Conservation (phyloP, 2,329 filamentous ascomycete species). For the Paracamarosporium sp. region DNA sequence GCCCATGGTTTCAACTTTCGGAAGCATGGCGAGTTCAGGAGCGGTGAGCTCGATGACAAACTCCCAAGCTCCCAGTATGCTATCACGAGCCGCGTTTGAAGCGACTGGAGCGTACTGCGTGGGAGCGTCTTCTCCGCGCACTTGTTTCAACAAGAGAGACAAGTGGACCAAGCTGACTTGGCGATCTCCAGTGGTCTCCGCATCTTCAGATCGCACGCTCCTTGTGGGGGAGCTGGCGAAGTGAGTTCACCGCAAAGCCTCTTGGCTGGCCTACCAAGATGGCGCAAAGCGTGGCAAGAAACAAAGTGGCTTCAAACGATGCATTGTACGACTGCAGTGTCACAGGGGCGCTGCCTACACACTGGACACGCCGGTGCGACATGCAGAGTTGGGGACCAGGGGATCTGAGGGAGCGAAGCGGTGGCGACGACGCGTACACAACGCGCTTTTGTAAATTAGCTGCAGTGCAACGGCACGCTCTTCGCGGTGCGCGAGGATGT, state of each 20-base stretch:
- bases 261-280: conserved; percentile 33
- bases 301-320: conserved; percentile 18
- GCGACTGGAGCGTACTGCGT: conserved; percentile 1
- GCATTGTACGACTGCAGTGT: conserved; percentile 23
- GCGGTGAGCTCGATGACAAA: conserved; percentile 3
- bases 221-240: conserved; percentile 81
- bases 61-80: background rate
- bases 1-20: background rate
- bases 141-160: conserved; percentile 21
- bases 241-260: conserved; percentile 49
- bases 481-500: background rate
- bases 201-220: conserved; percentile 86
- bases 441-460: conserved; percentile 22
- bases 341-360: conserved; percentile 29
- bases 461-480: conserved; percentile 25
- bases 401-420: conserved; percentile 14
- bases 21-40: no score
- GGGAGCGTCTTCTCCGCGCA: conserved; percentile 1
- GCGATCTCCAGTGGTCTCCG: conserved; percentile 73
- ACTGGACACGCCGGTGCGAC: conserved; percentile 44
- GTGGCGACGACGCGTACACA: conserved; percentile 24
- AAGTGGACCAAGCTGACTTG: conserved; percentile 33
- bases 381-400: conserved; percentile 22
- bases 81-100: background rate
- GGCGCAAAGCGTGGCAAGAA: conserved; percentile 34